phyloP scores from a whole-genome alignment of 176 grass and related monocot species.

The Oryza rufipogon region DNA sequence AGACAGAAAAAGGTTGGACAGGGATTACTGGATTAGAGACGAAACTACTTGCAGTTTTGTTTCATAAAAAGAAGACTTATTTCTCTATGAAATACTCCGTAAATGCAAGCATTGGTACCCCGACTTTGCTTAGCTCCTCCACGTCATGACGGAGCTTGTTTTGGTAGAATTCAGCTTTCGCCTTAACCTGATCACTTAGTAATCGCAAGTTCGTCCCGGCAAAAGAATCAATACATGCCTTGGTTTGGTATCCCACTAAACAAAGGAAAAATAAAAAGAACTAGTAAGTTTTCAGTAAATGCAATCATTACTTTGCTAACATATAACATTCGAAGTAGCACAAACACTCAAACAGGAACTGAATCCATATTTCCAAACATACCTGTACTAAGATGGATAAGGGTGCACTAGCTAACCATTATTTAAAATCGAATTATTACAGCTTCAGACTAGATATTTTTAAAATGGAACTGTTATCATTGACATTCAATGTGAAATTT shows the following conservation, averaged over 20 bases:
- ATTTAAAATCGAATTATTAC: background rate
- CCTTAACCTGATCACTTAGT: slow-evolving; percentile 50
- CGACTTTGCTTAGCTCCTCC: slow-evolving; percentile 43
- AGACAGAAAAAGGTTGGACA: background rate
- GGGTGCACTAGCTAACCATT: background rate
- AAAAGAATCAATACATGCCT: slow-evolving; percentile 61
- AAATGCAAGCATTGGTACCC: slow-evolving; percentile 48
- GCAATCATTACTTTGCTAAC: background rate
- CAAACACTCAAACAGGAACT: background rate
- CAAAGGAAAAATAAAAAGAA: slow-evolving; percentile 26
- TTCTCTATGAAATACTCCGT: background rate
- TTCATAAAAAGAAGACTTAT: background rate
- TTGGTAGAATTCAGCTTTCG: slow-evolving; percentile 46
- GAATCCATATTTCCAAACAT: background rate
- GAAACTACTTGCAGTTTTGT: background rate
- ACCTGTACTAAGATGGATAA: background rate
- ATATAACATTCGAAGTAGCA: background rate
- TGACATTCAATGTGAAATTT: slow-evolving; percentile 1
- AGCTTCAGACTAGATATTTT: background rate
- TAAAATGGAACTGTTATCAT: slow-evolving; percentile 15
- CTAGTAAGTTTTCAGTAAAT: background rate
- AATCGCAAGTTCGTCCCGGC: slow-evolving; percentile 24
- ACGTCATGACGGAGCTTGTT: slow-evolving; percentile 50
- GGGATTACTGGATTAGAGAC: background rate
- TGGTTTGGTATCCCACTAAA: slow-evolving; percentile 74